phyloP scores from a whole-genome alignment of 805 yeast genomes.

The Isabelozyma gotoi region DNA sequence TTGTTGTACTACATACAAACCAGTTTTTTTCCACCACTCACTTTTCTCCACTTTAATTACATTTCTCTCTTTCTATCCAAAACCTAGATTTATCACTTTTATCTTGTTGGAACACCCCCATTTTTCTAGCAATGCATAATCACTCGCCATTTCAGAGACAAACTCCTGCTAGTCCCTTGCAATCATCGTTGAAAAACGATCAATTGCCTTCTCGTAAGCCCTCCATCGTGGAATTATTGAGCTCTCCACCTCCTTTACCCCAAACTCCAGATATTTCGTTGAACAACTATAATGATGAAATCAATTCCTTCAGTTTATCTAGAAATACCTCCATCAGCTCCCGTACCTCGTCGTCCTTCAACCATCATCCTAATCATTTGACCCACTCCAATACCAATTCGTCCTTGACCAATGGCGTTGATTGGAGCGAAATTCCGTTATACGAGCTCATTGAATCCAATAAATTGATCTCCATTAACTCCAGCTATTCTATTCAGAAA shows the following conservation, averaged over 20 bases:
- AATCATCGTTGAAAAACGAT: constrained; percentile 6
- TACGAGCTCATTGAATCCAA: constrained; percentile 76
- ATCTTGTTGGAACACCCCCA: not conserved
- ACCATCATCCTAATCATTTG: constrained; percentile 9
- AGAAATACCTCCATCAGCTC: constrained; percentile 32
- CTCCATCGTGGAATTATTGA: constrained; percentile 71
- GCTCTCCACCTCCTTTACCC: constrained; percentile 73
- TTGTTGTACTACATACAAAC: not conserved
- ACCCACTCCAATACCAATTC: constrained; percentile 3
- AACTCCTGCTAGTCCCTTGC: constrained; percentile 13
- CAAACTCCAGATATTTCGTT: not conserved
- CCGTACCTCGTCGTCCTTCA: constrained; percentile 21
- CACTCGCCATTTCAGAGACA: constrained; percentile 17
- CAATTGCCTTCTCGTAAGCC: constrained; percentile 43
- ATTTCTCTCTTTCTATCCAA: not conserved
- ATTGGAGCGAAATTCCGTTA: constrained; percentile 75
- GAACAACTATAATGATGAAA: constrained; percentile 35
- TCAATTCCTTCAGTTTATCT: constrained; percentile 38
- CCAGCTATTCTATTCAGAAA: constrained; percentile 72
- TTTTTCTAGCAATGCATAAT: constrained; percentile 11
- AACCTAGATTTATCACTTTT: too few species aligned
- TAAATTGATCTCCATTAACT: constrained; percentile 68
- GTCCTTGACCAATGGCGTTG: constrained; percentile 22
- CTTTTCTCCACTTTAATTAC: not conserved
- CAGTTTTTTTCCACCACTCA: not conserved